Evolutionary conservation across 2,329 filamentous ascomycete species (phyloP).

Genomic region (Hypoxylon sp.): DNA sequence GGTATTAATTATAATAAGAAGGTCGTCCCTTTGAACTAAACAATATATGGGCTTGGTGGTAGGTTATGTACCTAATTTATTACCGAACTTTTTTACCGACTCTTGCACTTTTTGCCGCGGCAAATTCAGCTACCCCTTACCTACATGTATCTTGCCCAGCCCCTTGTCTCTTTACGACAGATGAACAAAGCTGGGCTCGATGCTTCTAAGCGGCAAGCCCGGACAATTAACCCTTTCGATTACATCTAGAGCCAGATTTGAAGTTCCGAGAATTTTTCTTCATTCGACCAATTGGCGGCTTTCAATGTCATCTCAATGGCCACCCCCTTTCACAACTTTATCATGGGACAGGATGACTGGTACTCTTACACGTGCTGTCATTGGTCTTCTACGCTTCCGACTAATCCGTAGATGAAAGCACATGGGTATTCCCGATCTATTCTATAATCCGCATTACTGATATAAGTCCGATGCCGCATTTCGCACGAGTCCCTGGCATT

Average conservation of each 20-base stretch:
- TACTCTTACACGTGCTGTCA: conserved; percentile 13
- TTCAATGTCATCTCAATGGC: background rate
- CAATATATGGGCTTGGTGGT: background rate
- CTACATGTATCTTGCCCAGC: conserved; percentile 7
- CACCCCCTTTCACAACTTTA: background rate
- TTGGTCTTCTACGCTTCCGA: conserved; percentile 23
- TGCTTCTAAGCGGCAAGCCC: conserved; percentile 15
- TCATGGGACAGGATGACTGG: conserved; percentile 22
- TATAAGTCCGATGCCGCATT: conserved; percentile 29
- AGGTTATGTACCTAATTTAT: conserved; percentile 23
- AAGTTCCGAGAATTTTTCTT: conserved; percentile 26
- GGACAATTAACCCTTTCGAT: conserved; percentile 20
- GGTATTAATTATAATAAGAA: background rate
- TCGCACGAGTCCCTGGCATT: conserved; percentile 35
- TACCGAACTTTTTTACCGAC: conserved; percentile 40
- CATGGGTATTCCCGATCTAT: conserved; percentile 27
- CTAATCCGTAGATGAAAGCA: conserved; percentile 20
- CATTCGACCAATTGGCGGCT: conserved; percentile 21
- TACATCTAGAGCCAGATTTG: conserved; percentile 8
- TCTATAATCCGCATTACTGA: conserved; percentile 26
- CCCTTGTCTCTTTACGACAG: conserved; percentile 12
- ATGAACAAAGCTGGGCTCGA: conserved; percentile 12
- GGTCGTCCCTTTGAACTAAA: background rate
- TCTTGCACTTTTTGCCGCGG: conserved; percentile 34
- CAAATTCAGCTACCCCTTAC: conserved; percentile 25